Evolutionary conservation across 176 grass and related monocot species (phyloP).

Genomic region (Oryza coarctata): DNA sequence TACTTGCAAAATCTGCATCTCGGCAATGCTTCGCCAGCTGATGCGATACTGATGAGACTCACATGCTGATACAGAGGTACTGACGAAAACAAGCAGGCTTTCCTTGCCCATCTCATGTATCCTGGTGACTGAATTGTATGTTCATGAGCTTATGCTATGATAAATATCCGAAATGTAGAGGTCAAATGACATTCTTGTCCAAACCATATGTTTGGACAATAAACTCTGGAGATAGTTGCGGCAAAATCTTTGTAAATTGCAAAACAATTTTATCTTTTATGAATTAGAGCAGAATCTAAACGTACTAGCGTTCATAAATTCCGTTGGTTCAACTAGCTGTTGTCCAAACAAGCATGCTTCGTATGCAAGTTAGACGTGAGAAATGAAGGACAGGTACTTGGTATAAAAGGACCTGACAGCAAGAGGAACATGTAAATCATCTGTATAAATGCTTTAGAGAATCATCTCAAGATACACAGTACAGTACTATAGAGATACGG

Average conservation of each 20-base stretch:
- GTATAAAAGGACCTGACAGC: slow-evolving; percentile 21
- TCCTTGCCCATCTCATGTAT: slow-evolving; percentile 29
- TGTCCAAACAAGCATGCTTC: background rate
- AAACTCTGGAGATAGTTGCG: too few relatives aligned
- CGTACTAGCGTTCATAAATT: background rate
- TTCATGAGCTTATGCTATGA: background rate
- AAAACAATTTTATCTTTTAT: slow-evolving; percentile 2
- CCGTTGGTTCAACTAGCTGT: background rate
- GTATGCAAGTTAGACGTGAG: background rate
- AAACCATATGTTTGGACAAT: too few relatives aligned
- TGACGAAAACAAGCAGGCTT: slow-evolving; percentile 18
- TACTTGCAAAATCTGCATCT: slow-evolving; percentile 39
- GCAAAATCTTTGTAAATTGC: too few relatives aligned
- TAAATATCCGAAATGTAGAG: background rate
- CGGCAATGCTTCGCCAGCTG: slow-evolving; percentile 20
- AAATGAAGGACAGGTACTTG: background rate
- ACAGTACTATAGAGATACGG: background rate
- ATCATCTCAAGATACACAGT: background rate
- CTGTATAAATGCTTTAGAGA: background rate
- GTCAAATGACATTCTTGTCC: background rate
- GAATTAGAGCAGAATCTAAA: background rate
- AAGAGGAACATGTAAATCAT: slow-evolving; percentile 32
- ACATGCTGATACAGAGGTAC: slow-evolving; percentile 19
- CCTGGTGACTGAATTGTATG: background rate
- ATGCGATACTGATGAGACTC: slow-evolving; percentile 4